Conservation (phyloP, 108 stramenopile species). For the Nitzschia sp. region DNA sequence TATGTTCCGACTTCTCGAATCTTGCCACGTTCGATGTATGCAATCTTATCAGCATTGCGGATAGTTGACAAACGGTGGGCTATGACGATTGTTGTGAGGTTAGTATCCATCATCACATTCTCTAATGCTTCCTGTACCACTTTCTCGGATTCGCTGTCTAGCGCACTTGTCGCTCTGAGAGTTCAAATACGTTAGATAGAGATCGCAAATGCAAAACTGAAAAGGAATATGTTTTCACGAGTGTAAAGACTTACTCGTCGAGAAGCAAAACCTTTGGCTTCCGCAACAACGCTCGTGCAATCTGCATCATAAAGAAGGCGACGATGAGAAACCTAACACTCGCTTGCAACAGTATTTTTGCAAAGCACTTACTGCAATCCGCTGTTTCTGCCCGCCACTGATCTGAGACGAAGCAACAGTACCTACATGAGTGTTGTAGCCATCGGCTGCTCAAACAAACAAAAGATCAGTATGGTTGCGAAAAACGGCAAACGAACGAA, state of each 20-base stretch:
- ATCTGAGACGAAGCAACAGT: constrained; percentile 74
- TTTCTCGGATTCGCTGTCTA: constrained; percentile 77
- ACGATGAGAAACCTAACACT: constrained; percentile 28
- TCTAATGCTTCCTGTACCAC: constrained; percentile 82
- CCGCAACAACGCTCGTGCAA: constrained; percentile 64
- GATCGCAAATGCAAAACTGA: neutral
- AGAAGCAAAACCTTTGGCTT: constrained; percentile 64
- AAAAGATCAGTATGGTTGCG: neutral
- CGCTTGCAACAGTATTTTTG: too few species aligned
- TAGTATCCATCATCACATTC: constrained; percentile 43
- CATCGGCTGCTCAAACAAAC: constrained; percentile 35
- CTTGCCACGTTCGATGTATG: constrained; percentile 62
- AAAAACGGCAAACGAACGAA: neutral
- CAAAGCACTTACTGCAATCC: constrained; percentile 61
- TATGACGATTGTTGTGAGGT: constrained; percentile 57
- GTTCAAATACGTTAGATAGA: constrained; percentile 26
- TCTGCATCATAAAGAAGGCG: constrained; percentile 35
- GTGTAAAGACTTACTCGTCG: constrained; percentile 46
- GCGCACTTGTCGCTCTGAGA: constrained; percentile 23
- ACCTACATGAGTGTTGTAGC: constrained; percentile 86
- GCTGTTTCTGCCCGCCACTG: constrained; percentile 92
- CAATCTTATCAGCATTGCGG: constrained; percentile 78
- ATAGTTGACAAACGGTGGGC: constrained; percentile 83
- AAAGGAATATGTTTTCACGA: constrained; percentile 1
- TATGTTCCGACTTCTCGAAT: constrained; percentile 75